Evolutionary conservation across 2,329 filamentous ascomycete species (phyloP).

Genomic region (Xylaria sp.): DNA sequence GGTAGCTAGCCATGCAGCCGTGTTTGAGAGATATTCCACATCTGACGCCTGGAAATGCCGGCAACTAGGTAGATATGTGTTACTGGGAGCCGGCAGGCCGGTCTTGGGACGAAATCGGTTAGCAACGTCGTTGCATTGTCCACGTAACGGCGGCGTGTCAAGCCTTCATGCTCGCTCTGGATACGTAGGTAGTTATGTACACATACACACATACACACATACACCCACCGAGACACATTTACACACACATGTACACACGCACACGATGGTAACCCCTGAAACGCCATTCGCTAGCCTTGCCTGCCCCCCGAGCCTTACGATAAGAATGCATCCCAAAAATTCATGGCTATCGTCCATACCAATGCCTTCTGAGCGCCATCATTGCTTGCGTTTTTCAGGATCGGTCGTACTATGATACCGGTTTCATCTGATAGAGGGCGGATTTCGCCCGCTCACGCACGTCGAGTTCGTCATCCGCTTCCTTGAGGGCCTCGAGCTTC

Average conservation of each 20-base stretch:
- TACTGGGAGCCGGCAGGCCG: too few relatives aligned
- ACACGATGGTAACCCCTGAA: neutral
- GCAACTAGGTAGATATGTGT: too few relatives aligned
- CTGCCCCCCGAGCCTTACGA: neutral
- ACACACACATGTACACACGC: neutral
- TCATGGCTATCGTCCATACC: neutral
- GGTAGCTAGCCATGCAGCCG: neutral
- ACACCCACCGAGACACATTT: too few relatives aligned
- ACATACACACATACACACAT: too few relatives aligned
- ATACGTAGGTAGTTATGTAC: too few relatives aligned
- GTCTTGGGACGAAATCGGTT: too few relatives aligned
- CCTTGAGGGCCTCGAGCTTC: constrained; percentile 62
- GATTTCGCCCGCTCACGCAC: constrained; percentile 83
- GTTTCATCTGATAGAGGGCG: constrained; percentile 72
- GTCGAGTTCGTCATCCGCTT: constrained; percentile 75
- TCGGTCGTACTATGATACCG: constrained; percentile 3
- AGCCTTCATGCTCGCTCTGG: too few relatives aligned
- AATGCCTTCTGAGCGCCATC: neutral
- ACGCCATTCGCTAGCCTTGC: neutral
- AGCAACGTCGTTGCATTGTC: too few relatives aligned
- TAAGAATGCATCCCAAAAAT: neutral
- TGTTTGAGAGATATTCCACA: too few relatives aligned
- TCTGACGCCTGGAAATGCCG: too few relatives aligned
- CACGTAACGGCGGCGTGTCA: too few relatives aligned
- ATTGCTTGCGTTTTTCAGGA: neutral